Evolutionary conservation across 1,284 basidiomycete species (phyloP).

Genomic region (Cryptococcus jaspeensis): DNA sequence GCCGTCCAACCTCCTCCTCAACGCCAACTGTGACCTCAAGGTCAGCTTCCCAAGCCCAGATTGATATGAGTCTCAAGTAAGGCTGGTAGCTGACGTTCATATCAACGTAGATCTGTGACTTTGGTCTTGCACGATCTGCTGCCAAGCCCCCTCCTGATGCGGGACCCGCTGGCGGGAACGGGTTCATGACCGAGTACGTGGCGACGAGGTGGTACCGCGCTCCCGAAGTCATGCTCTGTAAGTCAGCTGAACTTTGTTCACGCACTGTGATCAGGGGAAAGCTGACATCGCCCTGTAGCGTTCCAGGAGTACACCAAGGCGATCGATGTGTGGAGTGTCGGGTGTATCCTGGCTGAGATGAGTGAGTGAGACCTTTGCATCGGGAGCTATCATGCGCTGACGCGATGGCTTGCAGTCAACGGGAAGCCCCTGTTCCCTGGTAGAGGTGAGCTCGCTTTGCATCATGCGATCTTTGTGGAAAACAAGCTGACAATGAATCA

Average conservation of each 20-base stretch:
- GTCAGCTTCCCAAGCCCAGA: conserved; percentile 51
- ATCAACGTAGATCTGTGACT: conserved; percentile 70
- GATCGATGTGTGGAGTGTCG: conserved; percentile 91
- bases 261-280: not conserved
- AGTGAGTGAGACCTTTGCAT: conserved; percentile 36
- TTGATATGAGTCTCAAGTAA: not conserved
- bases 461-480: not conserved
- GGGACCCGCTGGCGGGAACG: conserved; percentile 72
- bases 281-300: conserved; percentile 47
- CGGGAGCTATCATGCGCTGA: not conserved
- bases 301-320: conserved; percentile 92
- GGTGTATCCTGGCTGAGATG: conserved; percentile 93
- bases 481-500: conserved; percentile 1
- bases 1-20: conserved; percentile 85
- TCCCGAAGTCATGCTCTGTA: conserved; percentile 86
- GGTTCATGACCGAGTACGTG: conserved; percentile 94
- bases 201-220: conserved; percentile 93
- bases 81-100: not conserved
- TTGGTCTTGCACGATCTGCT: conserved; percentile 83
- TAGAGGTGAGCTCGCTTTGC: conserved; percentile 61
- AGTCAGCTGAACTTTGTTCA: conserved; percentile 11
- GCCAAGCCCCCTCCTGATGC: conserved; percentile 71
- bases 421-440: conserved; percentile 89
- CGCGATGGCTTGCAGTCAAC: conserved; percentile 54
- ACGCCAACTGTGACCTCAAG: conserved; percentile 93